Evolutionary conservation across 129 eudicot genomes (phyloP).

Genomic region (Logfia minima): DNA sequence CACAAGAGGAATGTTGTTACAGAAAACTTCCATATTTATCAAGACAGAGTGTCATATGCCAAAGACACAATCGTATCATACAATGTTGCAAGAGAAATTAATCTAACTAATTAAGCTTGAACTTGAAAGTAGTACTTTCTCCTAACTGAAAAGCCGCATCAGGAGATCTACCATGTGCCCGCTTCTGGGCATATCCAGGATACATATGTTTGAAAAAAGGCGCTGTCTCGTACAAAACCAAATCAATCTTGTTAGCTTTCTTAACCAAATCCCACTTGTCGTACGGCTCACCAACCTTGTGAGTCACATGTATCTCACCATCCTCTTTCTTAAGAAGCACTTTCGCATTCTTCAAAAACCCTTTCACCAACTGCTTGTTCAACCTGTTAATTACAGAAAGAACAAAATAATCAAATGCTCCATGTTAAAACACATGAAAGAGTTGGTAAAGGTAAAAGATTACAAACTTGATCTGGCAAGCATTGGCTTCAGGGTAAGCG

Average conservation of each 20-base stretch:
- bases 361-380: constrained; percentile 47
- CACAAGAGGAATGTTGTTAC: not conserved
- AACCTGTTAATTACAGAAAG: not conserved
- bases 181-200: constrained; percentile 44
- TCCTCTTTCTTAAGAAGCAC: constrained; percentile 37
- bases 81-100: not conserved
- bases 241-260: constrained; percentile 43
- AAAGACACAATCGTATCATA: not conserved
- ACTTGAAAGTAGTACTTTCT: constrained; percentile 37
- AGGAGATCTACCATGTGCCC: constrained; percentile 44
- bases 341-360: constrained; percentile 44
- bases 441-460: not conserved
- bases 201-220: constrained; percentile 38
- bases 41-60: not conserved
- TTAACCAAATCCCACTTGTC: constrained; percentile 50
- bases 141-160: constrained; percentile 40
- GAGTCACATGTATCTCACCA: constrained; percentile 48
- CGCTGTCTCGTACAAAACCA: constrained; percentile 26
- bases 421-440: not conserved
- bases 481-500: constrained; percentile 37
- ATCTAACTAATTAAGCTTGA: constrained; percentile 16
- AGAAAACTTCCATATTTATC: not conserved
- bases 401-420: not conserved
- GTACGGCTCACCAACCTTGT: constrained; percentile 47
- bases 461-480: constrained; percentile 45